Evolutionary conservation across 2,329 filamentous ascomycete genomes (phyloP).

Genomic region (Knufia fluminis): DNA sequence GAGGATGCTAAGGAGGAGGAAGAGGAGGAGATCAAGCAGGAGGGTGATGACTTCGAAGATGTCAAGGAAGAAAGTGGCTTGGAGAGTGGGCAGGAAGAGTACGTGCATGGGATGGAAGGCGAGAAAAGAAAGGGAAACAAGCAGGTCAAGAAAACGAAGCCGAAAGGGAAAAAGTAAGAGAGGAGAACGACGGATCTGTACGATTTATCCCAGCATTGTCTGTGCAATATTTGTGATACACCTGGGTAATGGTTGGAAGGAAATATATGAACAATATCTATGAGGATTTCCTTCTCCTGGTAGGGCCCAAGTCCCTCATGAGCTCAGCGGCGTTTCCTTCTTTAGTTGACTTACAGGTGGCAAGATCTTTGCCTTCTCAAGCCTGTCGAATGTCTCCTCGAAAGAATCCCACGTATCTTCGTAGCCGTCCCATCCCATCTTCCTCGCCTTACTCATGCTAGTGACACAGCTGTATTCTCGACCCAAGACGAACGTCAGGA

Average conservation of each 20-base stretch:
- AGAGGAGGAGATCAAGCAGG: conserved; percentile 20
- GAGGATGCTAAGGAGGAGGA: conserved; percentile 45
- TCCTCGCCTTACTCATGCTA: conserved; percentile 39
- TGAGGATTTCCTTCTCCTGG: too few relatives aligned
- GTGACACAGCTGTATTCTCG: conserved; percentile 25
- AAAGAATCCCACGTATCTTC: conserved; percentile 33
- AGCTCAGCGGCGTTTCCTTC: not conserved
- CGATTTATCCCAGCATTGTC: too few relatives aligned
- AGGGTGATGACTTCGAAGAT: conserved; percentile 14
- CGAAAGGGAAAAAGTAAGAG: conserved; percentile 1
- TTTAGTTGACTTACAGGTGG: conserved; percentile 14
- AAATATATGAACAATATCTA: too few relatives aligned
- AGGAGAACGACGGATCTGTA: too few relatives aligned
- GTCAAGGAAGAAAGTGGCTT: conserved; percentile 1
- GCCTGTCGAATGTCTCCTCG: conserved; percentile 28
- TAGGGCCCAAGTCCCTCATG: too few relatives aligned
- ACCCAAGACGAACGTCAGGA: conserved; percentile 36
- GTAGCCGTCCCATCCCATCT: conserved; percentile 37
- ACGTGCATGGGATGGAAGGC: conserved; percentile 7
- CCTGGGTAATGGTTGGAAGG: too few relatives aligned
- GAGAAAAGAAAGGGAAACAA: conserved; percentile 3
- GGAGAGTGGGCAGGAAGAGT: conserved; percentile 7
- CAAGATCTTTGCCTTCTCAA: conserved; percentile 24
- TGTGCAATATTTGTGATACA: too few relatives aligned
- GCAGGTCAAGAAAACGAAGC: not conserved